phyloP scores from a whole-genome alignment of 257 asterid genomes.

The Solanum bulbocastanum region DNA sequence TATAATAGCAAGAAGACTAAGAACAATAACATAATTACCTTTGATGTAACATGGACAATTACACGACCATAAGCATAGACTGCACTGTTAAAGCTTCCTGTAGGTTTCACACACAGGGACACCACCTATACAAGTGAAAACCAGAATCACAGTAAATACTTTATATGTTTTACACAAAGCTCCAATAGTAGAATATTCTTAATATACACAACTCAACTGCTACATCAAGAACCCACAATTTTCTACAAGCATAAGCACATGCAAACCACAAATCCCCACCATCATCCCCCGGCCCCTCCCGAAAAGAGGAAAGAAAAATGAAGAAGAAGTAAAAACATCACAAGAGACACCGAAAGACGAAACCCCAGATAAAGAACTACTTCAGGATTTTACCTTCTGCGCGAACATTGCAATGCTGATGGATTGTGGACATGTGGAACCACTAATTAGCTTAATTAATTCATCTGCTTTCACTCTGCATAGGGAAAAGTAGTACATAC shows the following conservation, averaged over 20 bases:
- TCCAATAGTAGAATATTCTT: neutral
- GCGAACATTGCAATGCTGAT: slow-evolving; percentile 56
- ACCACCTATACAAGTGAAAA: slow-evolving; percentile 47
- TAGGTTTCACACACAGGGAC: slow-evolving; percentile 38
- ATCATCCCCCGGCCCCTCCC: neutral
- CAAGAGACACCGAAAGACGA: neutral
- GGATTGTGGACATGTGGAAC: slow-evolving; percentile 50
- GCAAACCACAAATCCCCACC: neutral
- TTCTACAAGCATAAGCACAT: neutral
- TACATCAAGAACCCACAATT: neutral
- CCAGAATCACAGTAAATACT: slow-evolving; percentile 3
- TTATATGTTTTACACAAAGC: neutral
- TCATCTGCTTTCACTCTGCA: slow-evolving; percentile 52
- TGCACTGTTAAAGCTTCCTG: slow-evolving; percentile 25
- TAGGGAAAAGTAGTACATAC: slow-evolving; percentile 1
- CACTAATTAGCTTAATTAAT: slow-evolving; percentile 30
- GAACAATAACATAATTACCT: slow-evolving; percentile 29
- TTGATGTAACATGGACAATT: slow-evolving; percentile 56
- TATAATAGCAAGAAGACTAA: neutral
- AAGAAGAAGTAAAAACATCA: neutral
- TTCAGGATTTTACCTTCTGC: slow-evolving; percentile 44
- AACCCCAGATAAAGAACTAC: neutral
- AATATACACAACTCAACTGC: neutral
- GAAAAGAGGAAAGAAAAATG: neutral
- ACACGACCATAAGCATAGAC: slow-evolving; percentile 53